Conservation (phyloP, 352 stramenopile genomes). For the Phytophthora macrochlamydospora region DNA sequence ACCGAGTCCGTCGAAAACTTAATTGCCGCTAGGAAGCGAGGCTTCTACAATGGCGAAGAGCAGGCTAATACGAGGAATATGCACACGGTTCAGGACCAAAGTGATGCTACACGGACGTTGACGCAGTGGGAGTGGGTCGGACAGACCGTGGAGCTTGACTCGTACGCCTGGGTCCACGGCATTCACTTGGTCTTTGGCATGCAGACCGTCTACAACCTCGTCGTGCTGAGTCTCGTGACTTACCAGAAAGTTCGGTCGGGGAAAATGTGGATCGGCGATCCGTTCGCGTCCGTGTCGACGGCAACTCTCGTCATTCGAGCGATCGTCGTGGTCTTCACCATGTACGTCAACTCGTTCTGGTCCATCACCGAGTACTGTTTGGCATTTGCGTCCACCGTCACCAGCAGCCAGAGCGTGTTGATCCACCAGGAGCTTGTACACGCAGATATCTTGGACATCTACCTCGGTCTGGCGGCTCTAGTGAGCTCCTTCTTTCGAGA, state of each 20-base stretch:
- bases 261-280: constrained; percentile 51
- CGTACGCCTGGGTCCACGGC: constrained; percentile 48
- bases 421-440: constrained; percentile 40
- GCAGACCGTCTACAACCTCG: constrained; percentile 32
- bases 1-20: constrained; percentile 33
- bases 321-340: constrained; percentile 30
- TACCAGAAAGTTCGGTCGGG: constrained; percentile 36
- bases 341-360: constrained; percentile 44
- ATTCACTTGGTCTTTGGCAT: constrained; percentile 44
- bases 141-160: constrained; percentile 25
- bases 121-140: constrained; percentile 27
- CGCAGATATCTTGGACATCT: constrained; percentile 36
- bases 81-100: constrained; percentile 15
- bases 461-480: constrained; percentile 28
- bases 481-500: constrained; percentile 31
- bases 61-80: constrained; percentile 33
- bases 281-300: constrained; percentile 42
- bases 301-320: constrained; percentile 21
- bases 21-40: constrained; percentile 29
- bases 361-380: constrained; percentile 42
- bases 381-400: constrained; percentile 23
- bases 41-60: constrained; percentile 34
- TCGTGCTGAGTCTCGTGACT: constrained; percentile 34
- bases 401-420: constrained; percentile 12
- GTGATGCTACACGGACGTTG: constrained; percentile 17